Evolutionary conservation across 2,329 filamentous ascomycete species (phyloP).

Genomic region (Zymoseptoria passerinii): DNA sequence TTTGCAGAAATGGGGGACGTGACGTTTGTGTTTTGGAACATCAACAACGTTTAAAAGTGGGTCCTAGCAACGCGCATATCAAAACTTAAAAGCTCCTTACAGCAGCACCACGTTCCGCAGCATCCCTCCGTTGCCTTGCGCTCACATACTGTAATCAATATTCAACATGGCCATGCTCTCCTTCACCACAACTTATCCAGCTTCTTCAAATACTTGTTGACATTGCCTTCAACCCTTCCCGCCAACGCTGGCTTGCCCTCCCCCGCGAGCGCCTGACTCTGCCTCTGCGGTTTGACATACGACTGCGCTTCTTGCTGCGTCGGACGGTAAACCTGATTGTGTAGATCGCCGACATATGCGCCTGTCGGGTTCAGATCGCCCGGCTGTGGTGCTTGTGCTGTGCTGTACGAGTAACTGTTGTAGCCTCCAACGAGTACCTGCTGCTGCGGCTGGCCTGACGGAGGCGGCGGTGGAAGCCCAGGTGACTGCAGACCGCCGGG

Average conservation of each 20-base stretch:
- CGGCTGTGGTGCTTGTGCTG: slow-evolving; percentile 22
- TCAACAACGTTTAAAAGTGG: neutral
- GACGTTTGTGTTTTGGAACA: neutral
- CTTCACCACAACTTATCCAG: slow-evolving; percentile 11
- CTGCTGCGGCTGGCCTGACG: slow-evolving; percentile 23
- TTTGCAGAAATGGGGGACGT: neutral
- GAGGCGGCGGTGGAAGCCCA: slow-evolving; percentile 29
- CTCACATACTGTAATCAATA: neutral
- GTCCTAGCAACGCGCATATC: neutral
- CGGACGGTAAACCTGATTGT: slow-evolving; percentile 62
- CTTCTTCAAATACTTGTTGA: slow-evolving; percentile 10
- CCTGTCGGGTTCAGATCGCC: slow-evolving; percentile 21
- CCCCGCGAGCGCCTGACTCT: slow-evolving; percentile 1
- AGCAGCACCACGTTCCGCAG: neutral
- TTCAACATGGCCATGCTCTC: neutral
- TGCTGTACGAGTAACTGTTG: slow-evolving; percentile 45
- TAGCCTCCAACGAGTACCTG: slow-evolving; percentile 38
- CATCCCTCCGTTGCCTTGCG: too few species aligned
- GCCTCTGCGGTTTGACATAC: slow-evolving; percentile 18
- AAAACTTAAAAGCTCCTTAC: too few species aligned
- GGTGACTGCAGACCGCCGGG: slow-evolving; percentile 34
- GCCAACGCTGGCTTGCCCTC: neutral
- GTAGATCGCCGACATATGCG: slow-evolving; percentile 45
- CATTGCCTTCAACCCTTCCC: slow-evolving; percentile 8
- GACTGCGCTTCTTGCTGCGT: slow-evolving; percentile 50